Base-by-base conservation (phyloP, 1,139 yeast species). In the Pichia sp. region DNA sequence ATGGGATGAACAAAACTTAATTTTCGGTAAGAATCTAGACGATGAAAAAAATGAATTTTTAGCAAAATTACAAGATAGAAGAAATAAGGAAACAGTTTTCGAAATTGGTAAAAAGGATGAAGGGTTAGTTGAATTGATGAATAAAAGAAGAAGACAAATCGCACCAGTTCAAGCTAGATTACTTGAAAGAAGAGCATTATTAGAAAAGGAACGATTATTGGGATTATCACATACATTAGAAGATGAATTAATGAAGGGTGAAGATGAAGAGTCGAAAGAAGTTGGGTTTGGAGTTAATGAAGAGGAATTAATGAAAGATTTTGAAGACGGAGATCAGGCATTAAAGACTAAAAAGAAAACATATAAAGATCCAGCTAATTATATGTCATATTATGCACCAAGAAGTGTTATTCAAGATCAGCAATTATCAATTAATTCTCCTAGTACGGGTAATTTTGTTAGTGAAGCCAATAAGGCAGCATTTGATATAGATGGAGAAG, bases 321-420 rank as follows among this genome's bases (percentile, higher is more conserved):
- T 83, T 61, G 84, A 84, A 65, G 88, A 84, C 62, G 88, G 80
- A 13, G 88, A 84, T 57, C 70, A 73, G 34, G 60, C 74, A 1
- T 63, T 46, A 28, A 18, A 29, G 51, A 60, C 64, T 25, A 70
- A 67, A 56, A 63, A 59, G 50, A 62, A 62, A 59, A 67, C 80
- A 0, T 91, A 67, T 71, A 80, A 84, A 63, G 99, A 93, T 70
- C 87, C 90, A n/a, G 78, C 82, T 57, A 87, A 80, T 67, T 95
- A 84, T 71, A 74, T 95, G 70, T 83, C 96, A 52, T 97, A 95
- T 67, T 90, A 84, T 72, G 97, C 97, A 0, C 90, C 97, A 22
- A 79, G 84, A 0, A 76, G 83, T 22, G 82, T 81, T 29, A 79
- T 89, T 53, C 96, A 89, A 68, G 98, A 95, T 63, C 83, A 87